These are phyloP conservation scores for Blastocystis sp. DNA, from an alignment of 352 stramenopile genomes.

Conservation along the genomic window DNA sequence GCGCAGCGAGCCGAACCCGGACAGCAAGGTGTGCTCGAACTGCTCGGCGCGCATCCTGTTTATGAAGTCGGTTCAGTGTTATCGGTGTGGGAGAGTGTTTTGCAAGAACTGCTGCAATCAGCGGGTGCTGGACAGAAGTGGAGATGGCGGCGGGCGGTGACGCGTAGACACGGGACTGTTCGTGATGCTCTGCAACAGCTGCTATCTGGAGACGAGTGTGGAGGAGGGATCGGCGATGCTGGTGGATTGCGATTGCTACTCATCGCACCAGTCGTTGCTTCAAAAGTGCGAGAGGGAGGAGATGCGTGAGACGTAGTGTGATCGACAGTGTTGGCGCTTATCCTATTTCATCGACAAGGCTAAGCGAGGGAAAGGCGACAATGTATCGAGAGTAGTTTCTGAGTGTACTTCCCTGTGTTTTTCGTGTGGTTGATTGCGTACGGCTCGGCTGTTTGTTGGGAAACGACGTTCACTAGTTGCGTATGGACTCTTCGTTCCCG, in stretches of 20 bases:
- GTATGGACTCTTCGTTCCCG: background rate
- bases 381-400: background rate
- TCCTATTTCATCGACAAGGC: no score
- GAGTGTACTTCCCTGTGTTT: background rate
- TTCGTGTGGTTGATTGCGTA: background rate
- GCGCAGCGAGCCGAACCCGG: background rate
- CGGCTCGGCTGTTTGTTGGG: no score
- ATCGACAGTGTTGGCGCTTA: background rate
- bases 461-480: background rate
- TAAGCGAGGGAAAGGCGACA: no score
- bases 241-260: conserved; percentile 29
- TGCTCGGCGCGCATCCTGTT: background rate
- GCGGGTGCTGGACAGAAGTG: background rate
- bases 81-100: conserved; percentile 1
- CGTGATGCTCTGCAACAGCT: conserved; percentile 8
- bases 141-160: background rate
- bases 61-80: background rate
- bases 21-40: background rate
- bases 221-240: background rate
- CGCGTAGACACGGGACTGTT: background rate
- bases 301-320: background rate
- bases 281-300: background rate
- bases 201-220: conserved; percentile 12
- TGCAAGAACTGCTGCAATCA: conserved; percentile 20
- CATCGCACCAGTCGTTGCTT: conserved; percentile 22